phyloP scores from a whole-genome alignment of 2,329 filamentous ascomycete genomes.

The Sodiomyces alkalinus region DNA sequence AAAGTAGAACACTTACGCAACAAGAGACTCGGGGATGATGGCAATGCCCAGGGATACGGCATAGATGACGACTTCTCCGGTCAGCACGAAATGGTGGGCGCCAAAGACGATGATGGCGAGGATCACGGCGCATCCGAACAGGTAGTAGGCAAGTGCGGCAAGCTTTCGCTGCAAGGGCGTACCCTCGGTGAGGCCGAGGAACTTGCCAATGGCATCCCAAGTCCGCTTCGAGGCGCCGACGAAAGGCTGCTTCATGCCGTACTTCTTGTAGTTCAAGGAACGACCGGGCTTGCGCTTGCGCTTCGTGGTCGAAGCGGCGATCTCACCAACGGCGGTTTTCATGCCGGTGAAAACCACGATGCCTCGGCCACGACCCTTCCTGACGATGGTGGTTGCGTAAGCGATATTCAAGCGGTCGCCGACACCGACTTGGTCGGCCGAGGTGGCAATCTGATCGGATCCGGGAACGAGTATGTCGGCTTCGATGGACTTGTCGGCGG shows the following conservation, averaged over 20 bases:
- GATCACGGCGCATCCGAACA: slow-evolving; percentile 55
- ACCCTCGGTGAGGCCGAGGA: slow-evolving; percentile 47
- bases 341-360: slow-evolving; percentile 61
- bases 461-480: slow-evolving; percentile 27
- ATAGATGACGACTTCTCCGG: slow-evolving; percentile 40
- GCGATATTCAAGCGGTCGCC: slow-evolving; percentile 62
- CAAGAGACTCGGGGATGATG: slow-evolving; percentile 49
- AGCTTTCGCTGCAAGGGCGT: slow-evolving; percentile 69
- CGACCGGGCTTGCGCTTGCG: slow-evolving; percentile 39
- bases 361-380: slow-evolving; percentile 56
- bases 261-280: slow-evolving; percentile 37
- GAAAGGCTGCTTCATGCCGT: slow-evolving; percentile 31
- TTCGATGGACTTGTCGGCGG: slow-evolving; percentile 50
- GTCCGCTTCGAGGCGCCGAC: slow-evolving; percentile 30
- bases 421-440: slow-evolving; percentile 41
- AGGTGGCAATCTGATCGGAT: slow-evolving; percentile 27
- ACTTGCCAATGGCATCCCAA: slow-evolving; percentile 36
- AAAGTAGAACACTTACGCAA: slow-evolving; percentile 30
- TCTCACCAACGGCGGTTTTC: slow-evolving; percentile 55
- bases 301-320: slow-evolving; percentile 40
- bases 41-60: slow-evolving; percentile 43
- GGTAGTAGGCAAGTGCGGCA: slow-evolving; percentile 59
- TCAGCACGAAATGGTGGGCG: slow-evolving; percentile 35
- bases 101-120: slow-evolving; percentile 43
- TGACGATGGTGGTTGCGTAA: slow-evolving; percentile 59